These are phyloP conservation scores for Rhododendron kiyosumense DNA, from an alignment of 148 eudicot genomes.

Conservation along the genomic window DNA sequence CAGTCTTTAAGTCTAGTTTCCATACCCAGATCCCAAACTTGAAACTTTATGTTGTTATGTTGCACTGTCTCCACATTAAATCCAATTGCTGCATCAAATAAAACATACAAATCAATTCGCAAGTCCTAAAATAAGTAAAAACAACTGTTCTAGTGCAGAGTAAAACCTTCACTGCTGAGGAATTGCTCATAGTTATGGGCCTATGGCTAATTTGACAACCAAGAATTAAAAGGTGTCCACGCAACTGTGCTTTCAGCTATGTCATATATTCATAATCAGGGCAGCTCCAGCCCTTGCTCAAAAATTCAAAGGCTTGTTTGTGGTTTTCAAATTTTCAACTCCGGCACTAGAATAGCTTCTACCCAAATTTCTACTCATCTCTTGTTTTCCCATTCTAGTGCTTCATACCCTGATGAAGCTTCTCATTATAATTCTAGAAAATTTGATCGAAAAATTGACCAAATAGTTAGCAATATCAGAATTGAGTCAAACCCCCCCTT, in stretches of 20 bases:
- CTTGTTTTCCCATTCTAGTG: not conserved
- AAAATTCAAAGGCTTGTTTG: not conserved
- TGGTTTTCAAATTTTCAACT: not conserved
- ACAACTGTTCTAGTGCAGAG: not conserved
- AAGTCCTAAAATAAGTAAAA: not conserved
- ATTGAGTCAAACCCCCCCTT: not conserved
- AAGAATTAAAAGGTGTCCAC: not conserved
- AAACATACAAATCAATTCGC: slow-evolving; percentile 5
- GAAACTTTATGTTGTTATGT: slow-evolving; percentile 91
- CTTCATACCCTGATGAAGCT: not conserved
- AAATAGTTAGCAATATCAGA: not conserved
- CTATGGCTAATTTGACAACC: not conserved
- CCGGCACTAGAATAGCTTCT: not conserved
- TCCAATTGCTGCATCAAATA: slow-evolving; percentile 72
- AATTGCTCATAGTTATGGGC: not conserved
- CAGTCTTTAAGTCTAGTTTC: slow-evolving; percentile 1
- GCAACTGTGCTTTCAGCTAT: not conserved
- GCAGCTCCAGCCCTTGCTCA: not conserved
- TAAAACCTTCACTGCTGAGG: not conserved
- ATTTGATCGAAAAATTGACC: not conserved
- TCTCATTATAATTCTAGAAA: not conserved
- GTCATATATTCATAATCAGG: not conserved
- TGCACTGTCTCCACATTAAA: slow-evolving; percentile 98
- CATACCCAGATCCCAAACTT: slow-evolving; percentile 99
- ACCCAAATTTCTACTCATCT: not conserved